Evolutionary conservation across 768 basidiomycete species (phyloP).

Genomic region (Macrolepiota dolichaula): DNA sequence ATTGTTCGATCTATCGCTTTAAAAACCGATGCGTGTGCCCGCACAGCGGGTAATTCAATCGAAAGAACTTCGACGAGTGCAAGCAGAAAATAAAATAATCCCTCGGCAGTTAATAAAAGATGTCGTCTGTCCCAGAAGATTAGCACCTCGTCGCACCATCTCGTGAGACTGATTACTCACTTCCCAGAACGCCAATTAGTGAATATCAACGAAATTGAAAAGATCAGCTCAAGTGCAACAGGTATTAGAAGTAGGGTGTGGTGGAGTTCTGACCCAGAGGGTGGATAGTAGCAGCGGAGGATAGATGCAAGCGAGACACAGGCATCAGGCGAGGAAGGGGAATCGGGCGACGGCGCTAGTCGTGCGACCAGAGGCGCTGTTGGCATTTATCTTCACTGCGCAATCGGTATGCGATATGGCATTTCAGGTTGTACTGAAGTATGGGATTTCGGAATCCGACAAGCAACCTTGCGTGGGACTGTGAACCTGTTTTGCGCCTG

Average conservation of each 20-base stretch:
- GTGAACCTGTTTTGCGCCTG: background rate
- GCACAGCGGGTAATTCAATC: constrained; percentile 50
- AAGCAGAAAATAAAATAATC: constrained; percentile 56
- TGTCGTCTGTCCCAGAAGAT: constrained; percentile 37
- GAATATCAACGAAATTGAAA: constrained; percentile 50
- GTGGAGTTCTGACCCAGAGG: constrained; percentile 29
- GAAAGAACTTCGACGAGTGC: constrained; percentile 59
- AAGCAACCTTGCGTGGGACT: background rate
- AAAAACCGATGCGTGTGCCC: constrained; percentile 42
- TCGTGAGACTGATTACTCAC: constrained; percentile 30
- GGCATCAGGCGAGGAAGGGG: constrained; percentile 28
- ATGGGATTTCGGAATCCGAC: constrained; percentile 15
- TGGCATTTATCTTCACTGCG: constrained; percentile 9
- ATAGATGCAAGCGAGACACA: constrained; percentile 71
- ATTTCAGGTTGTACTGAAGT: constrained; percentile 11
- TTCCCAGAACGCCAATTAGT: constrained; percentile 44
- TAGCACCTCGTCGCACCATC: background rate
- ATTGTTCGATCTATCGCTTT: constrained; percentile 51
- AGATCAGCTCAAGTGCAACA: constrained; percentile 58
- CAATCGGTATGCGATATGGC: background rate
- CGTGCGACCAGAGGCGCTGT: constrained; percentile 27
- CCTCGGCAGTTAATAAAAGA: constrained; percentile 59
- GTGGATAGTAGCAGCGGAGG: constrained; percentile 64
- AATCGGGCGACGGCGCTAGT: background rate
- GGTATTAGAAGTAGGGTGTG: constrained; percentile 56